Evolutionary conservation across 495 filamentous ascomycete species (phyloP), one percentile per base, ranked within the genome.

Genomic region (Symbiotaphrina buchneri): DNA sequence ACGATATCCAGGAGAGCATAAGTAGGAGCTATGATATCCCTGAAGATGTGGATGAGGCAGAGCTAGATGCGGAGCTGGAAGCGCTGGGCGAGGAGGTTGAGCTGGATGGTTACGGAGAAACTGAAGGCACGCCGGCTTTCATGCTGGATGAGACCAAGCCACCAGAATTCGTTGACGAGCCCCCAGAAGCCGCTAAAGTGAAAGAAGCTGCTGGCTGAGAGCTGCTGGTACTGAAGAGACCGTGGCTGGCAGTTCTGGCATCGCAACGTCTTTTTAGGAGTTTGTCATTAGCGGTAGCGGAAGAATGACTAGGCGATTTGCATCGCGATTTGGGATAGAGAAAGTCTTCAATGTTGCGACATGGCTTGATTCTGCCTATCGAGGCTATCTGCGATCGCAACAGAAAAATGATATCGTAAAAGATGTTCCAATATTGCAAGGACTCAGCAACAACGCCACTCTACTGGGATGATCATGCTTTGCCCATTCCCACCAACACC

Each of bases 1-100:
- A 95, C 52, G 87, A 95, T 54, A 99, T 99, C 34, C 80, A 99
- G 51, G 87, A 99, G 57, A 83, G 74, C 36, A 78, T 99, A 31
- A 81, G 77, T 31, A 53, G 90, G 37, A 77, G 82, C 36, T 99
- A 99, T 49, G 87, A 95, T 48, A 59, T 97, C 15, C 87, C 87
- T 1, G 87, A 97, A 47, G 85, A 95, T 47, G 84, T 99, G 34
- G 87, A 99, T 54, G 90, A 99, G 68, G 74, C 77, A 1, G 87
- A 99, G 54, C 55, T 95, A 37, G 87, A 99, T 53, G 90, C 90
- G 3, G 87, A 97, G 56, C 55, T 97, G 40, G 87, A 99, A 56
- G 80, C 84, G 18, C 55, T 99, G 15, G 83, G 85, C 5, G 79
- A 84, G 38, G 87, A 99, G 54, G 70, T 74, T 10, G 74, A 93